Evolutionary conservation across 2,329 filamentous ascomycete genomes (phyloP), one percentile per base, ranked within the genome.

Genomic region (Phialemoniopsis sp.): DNA sequence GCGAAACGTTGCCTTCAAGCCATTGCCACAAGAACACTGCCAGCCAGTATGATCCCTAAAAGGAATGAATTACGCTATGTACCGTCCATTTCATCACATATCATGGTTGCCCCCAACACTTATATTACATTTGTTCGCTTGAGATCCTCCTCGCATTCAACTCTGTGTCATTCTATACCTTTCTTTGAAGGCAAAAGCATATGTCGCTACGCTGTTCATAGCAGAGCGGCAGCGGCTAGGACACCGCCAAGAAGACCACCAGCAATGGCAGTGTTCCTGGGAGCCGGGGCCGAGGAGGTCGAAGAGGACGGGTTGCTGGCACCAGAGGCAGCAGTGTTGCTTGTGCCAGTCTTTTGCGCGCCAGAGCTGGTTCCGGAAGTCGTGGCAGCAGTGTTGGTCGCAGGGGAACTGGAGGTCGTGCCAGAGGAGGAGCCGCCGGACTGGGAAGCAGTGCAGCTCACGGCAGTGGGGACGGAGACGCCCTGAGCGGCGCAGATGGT

Each of bases 401-500:
- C 17, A 12, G 29, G 30, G 34, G 13, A 13, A 15, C 31, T 33
- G 37, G 34, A 16, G 15, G 16, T 29, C 21, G 6, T 31, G 33
- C 30, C 34, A 12, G 34, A 34, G 14, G 45, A 32, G 8, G 35
- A 28, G 46, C 28, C 16, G 38, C 13, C 21, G 29, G 32, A 12
- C 28, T 42, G 16, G 15, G 43, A 45, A 8, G 52, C 37, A 13
- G 47, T 36, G 50, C 60, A 63, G 29, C 18, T 16, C 33, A 60
- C 59, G 40, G 49, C 44, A 33, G 49, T 53, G n/a, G 60, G 59
- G 14, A 64, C 59, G 37, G 44, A 51, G 37, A 63, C 57, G 43
- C 55, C 54, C 39, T 54, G 37, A 39, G 46, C 57, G 13, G 35
- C 40, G 53, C 60, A 64, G 41, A 64, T 52, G 42, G 51, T 46